phyloP scores from a whole-genome alignment of 2,329 filamentous ascomycete genomes.

The Beauveria asiatica region DNA sequence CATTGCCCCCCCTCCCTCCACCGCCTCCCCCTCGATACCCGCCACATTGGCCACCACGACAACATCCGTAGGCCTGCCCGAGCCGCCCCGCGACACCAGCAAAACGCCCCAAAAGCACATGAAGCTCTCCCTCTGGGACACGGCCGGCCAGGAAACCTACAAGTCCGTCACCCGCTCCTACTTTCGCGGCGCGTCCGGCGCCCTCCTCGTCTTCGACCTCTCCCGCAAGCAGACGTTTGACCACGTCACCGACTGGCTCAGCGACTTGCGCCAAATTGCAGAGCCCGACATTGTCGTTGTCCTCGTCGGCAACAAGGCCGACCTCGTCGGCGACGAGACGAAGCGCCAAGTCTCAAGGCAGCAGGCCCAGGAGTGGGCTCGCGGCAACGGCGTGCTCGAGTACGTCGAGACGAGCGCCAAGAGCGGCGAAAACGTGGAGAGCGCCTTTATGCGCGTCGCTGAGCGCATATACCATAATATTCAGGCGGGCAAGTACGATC shows the following conservation, averaged over 20 bases:
- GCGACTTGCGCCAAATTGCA: conserved; percentile 88
- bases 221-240: conserved; percentile 75
- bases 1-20: conserved; percentile 18
- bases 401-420: conserved; percentile 97
- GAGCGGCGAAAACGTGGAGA: conserved; percentile 87
- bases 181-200: conserved; percentile 67
- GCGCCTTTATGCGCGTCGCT: conserved; percentile 85
- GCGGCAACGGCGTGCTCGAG: conserved; percentile 73
- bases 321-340: conserved; percentile 52
- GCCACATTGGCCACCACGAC: conserved; percentile 1
- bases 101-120: conserved; percentile 60
- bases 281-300: conserved; percentile 94
- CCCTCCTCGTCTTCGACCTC: conserved; percentile 90
- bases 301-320: conserved; percentile 90
- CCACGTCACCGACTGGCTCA: conserved; percentile 86
- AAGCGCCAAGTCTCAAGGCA: conserved; percentile 70
- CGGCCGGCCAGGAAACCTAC: conserved; percentile 93
- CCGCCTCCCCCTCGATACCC: conserved; percentile 15
- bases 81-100: conserved; percentile 37
- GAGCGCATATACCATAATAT: conserved; percentile 97
- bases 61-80: conserved; percentile 35
- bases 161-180: conserved; percentile 93
- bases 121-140: conserved; percentile 94
- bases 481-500: conserved; percentile 85
- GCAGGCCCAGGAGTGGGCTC: conserved; percentile 88